phyloP scores from a whole-genome alignment of 1,139 yeast genomes.

The Nakaseomyces nivariensis region DNA sequence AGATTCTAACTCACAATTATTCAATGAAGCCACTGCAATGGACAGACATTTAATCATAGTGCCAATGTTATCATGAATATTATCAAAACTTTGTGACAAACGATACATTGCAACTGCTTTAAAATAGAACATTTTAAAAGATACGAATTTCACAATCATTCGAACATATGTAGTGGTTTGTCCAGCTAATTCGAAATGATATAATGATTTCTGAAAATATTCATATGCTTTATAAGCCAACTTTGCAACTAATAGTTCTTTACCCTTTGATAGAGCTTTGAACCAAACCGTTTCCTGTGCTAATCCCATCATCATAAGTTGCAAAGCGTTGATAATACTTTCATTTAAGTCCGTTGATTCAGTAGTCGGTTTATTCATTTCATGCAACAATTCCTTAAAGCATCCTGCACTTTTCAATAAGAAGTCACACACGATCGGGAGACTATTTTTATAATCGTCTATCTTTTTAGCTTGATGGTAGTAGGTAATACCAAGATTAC shows the following conservation, averaged over 20 bases:
- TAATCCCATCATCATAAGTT: constrained; percentile 59
- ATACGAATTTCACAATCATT: constrained; percentile 48
- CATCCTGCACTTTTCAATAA: constrained; percentile 70
- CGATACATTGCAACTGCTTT: constrained; percentile 62
- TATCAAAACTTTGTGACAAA: constrained; percentile 31
- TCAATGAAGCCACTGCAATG: not conserved
- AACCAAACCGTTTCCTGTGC: constrained; percentile 86
- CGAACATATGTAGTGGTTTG: constrained; percentile 40
- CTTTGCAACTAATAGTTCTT: constrained; percentile 53
- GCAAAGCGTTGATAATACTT: constrained; percentile 36
- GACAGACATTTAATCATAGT: constrained; percentile 32
- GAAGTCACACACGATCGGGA: constrained; percentile 35
- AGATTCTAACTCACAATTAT: not conserved
- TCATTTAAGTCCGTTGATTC: constrained; percentile 29
- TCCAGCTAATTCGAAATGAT: constrained; percentile 43
- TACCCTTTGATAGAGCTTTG: constrained; percentile 52
- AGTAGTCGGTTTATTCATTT: constrained; percentile 16
- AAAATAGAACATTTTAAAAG: constrained; percentile 45
- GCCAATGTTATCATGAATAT: constrained; percentile 50
- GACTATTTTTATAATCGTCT: constrained; percentile 46
- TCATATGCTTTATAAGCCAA: constrained; percentile 33
- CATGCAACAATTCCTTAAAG: constrained; percentile 35
- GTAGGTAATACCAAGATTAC: constrained; percentile 36
- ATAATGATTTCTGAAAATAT: constrained; percentile 41
- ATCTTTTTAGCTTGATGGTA: constrained; percentile 35